Evolutionary conservation across 2,329 filamentous ascomycete genomes (phyloP).

Genomic region (Thermoascus crustaceus): DNA sequence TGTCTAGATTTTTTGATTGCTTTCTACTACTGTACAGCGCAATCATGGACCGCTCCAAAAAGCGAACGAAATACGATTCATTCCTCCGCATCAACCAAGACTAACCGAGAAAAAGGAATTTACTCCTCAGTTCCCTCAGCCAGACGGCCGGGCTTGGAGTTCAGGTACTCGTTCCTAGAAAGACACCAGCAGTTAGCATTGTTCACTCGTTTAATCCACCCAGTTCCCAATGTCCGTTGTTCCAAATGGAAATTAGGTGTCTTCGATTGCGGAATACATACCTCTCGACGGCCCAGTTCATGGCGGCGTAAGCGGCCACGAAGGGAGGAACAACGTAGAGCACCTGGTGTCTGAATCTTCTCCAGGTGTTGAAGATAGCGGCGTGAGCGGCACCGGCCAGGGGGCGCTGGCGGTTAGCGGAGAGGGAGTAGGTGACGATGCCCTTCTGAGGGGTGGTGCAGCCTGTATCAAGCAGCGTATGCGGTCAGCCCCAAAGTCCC

Average conservation of each 20-base stretch:
- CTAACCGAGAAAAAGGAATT: conserved; percentile 9
- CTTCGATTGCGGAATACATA: conserved; percentile 35
- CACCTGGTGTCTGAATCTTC: conserved; percentile 76
- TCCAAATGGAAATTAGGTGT: neutral
- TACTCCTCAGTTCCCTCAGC: conserved; percentile 27
- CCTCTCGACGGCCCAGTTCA: conserved; percentile 90
- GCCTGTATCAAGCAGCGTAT: conserved; percentile 12
- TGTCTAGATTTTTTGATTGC: conserved; percentile 18
- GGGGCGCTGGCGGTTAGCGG: conserved; percentile 81
- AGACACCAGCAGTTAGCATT: neutral
- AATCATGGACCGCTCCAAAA: conserved; percentile 13
- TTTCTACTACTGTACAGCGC: conserved; percentile 38
- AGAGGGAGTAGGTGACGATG: conserved; percentile 63
- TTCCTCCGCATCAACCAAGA: neutral
- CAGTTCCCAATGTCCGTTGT: too few species aligned
- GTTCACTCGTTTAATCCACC: too few species aligned
- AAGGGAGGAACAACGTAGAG: conserved; percentile 82
- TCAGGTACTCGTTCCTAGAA: conserved; percentile 42
- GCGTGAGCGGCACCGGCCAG: conserved; percentile 69
- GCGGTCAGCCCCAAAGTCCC: conserved; percentile 3
- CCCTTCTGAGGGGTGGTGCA: conserved; percentile 48
- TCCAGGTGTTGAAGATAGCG: conserved; percentile 92
- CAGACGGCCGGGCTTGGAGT: conserved; percentile 42
- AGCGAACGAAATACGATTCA: neutral
- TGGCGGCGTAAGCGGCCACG: conserved; percentile 66